Evolutionary conservation across 441 rosid genomes (phyloP).

Genomic region (Sinapis alba): DNA sequence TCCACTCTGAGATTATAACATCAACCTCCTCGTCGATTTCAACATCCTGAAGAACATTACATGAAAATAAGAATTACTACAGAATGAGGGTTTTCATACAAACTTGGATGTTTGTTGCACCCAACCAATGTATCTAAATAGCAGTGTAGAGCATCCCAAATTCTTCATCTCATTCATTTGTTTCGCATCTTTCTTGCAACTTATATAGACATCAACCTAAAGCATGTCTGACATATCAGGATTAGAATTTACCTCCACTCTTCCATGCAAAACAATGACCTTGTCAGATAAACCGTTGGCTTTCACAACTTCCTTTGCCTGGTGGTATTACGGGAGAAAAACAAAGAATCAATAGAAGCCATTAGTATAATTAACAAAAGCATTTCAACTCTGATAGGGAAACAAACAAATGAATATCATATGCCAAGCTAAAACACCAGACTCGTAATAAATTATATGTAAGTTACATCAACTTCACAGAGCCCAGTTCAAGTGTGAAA

Average conservation of each 20-base stretch:
- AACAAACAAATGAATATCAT: conserved; percentile 7
- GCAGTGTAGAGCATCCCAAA: conserved; percentile 5
- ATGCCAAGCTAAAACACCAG: conserved; percentile 18
- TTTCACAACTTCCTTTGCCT: conserved; percentile 98
- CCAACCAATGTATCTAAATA: conserved; percentile 20
- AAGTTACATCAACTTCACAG: conserved; percentile 7
- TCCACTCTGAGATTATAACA: conserved; percentile 97
- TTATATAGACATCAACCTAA: conserved; percentile 5
- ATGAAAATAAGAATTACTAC: conserved; percentile 17
- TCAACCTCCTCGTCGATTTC: conserved; percentile 93
- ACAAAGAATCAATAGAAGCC: conserved; percentile 7
- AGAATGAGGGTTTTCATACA: conserved; percentile 3
- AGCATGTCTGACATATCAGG: conserved; percentile 5
- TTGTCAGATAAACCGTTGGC: conserved; percentile 86
- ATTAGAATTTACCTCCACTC: conserved; percentile 83
- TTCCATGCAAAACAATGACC: conserved; percentile 86
- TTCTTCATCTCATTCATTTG: conserved; percentile 6
- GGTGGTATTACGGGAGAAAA: conserved; percentile 23
- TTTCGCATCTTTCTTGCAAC: neutral
- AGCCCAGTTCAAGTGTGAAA: neutral
- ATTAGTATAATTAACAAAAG: conserved; percentile 9
- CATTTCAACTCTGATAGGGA: conserved; percentile 10
- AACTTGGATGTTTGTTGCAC: neutral
- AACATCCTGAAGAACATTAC: conserved; percentile 72
- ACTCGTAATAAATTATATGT: neutral